Evolutionary conservation across 441 rosid genomes (phyloP), one percentile per base, ranked within the genome.

Genomic region (Pelargonium exstipulatum): DNA sequence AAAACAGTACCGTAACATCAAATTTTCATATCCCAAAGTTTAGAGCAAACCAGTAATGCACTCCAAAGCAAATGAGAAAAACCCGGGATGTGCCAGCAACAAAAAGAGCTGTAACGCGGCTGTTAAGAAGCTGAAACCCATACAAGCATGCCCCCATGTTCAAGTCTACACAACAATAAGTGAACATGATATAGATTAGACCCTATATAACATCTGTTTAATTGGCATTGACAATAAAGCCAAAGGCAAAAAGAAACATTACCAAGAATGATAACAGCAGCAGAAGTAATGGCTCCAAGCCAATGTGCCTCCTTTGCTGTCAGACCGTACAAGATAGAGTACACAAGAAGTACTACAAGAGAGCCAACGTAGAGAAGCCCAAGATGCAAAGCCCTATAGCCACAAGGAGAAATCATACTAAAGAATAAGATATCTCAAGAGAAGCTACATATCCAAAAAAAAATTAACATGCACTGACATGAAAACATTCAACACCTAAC

Each of bases 71-170:
- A 79, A 96, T 93, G 75, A 96, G 95, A 77, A 91, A 96, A 78
- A 96, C 85, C 60, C 99, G 92, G 64, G 97, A 87, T 74, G 83
- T 71, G 71, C 99, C 99, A 26, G 96, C 97, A 55, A 96, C 96
- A 76, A 91, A 85, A 81, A 93, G 98, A 37, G 96, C 99, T 37
- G 77, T 80, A 71, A 92, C 85, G 64, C 98, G 98, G 79, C 87
- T 96, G 75, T 85, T 83, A 76, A 96, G 97, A 83, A 92, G 97
- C 86, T 90, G 82, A 78, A 91, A 96, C 70, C 96, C 98, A 80
- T 96, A 93, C 83, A 96, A 85, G 84, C 99, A 96, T 20, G 97
- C 98, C 66, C 99, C 99, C 84, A 93, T 85, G 74, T 96, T 96
- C 99, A 98, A 96, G 81, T 96, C 99, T 93, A 81, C 78, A 83